phyloP scores from a whole-genome alignment of 768 basidiomycete species.

The Mycena filopes region DNA sequence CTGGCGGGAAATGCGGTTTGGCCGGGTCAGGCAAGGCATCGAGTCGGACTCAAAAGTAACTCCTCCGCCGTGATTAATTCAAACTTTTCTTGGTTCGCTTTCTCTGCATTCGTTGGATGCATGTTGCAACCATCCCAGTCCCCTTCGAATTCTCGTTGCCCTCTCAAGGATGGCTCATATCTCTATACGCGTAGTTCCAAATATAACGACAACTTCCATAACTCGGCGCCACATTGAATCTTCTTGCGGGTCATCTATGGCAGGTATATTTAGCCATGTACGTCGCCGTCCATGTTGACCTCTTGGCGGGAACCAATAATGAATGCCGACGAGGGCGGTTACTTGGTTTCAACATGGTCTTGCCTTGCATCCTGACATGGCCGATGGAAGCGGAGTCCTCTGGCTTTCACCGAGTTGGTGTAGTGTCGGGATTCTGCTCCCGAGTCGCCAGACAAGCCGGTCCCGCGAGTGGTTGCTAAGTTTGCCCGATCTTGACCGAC shows the following conservation, averaged over 20 bases:
- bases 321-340: slow-evolving; percentile 7
- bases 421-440: not conserved
- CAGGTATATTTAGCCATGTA: not conserved
- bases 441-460: not conserved
- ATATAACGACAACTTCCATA: not conserved
- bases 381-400: slow-evolving; percentile 12
- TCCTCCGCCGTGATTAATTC: slow-evolving; percentile 3
- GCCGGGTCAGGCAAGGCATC: slow-evolving; percentile 37
- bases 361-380: not conserved
- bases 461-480: slow-evolving; percentile 10
- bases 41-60: slow-evolving; percentile 1
- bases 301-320: not conserved
- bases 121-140: not conserved
- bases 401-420: not conserved
- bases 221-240: slow-evolving; percentile 9
- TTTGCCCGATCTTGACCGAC: not conserved
- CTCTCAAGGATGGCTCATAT: slow-evolving; percentile 7
- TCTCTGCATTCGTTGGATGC: slow-evolving; percentile 1
- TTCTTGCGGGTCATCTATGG: not conserved
- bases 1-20: slow-evolving; percentile 53
- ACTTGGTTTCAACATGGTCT: not conserved
- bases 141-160: not conserved
- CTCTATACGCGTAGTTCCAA: slow-evolving; percentile 10
- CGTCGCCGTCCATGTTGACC: not conserved
- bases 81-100: not conserved